phyloP scores from a whole-genome alignment of 2,329 filamentous ascomycete genomes.

The Pseudogymnoascus verrucosus region DNA sequence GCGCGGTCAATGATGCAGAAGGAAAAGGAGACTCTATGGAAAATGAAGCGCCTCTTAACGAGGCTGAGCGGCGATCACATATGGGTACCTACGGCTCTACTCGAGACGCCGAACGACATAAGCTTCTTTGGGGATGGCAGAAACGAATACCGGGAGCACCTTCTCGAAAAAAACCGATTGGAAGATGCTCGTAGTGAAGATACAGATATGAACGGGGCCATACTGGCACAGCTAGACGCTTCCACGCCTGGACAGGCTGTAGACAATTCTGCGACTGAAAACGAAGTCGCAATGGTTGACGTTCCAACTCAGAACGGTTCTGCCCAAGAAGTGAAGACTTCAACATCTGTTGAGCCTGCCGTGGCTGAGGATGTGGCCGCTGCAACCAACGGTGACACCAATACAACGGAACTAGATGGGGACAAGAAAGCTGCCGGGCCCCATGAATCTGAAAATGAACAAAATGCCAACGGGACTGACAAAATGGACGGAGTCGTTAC shows the following conservation, averaged over 20 bases:
- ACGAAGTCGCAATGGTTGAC: constrained; percentile 1
- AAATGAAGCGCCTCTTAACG: constrained; percentile 65
- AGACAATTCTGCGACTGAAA: background rate
- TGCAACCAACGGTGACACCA: background rate
- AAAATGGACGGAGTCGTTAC: background rate
- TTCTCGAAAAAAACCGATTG: constrained; percentile 16
- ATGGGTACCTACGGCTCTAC: constrained; percentile 53
- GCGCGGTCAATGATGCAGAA: constrained; percentile 64
- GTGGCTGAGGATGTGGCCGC: background rate
- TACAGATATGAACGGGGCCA: constrained; percentile 12
- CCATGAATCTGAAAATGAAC: background rate
- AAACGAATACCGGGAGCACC: constrained; percentile 18
- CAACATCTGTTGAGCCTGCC: background rate
- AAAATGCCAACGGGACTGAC: background rate
- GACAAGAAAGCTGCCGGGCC: background rate
- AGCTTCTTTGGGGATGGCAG: constrained; percentile 37
- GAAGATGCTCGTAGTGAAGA: constrained; percentile 20
- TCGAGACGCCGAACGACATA: constrained; percentile 49
- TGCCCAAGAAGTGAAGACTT: background rate
- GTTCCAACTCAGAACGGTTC: background rate
- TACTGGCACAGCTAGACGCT: background rate
- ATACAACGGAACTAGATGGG: background rate
- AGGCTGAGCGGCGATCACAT: constrained; percentile 67
- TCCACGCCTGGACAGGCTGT: background rate
- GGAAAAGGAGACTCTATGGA: constrained; percentile 65